A percentile compares a stretch with the other conserved stretches of the same genome.
Conservation (phyloP, 768 basidiomycete species). For the Kwoniella sp. region DNA sequence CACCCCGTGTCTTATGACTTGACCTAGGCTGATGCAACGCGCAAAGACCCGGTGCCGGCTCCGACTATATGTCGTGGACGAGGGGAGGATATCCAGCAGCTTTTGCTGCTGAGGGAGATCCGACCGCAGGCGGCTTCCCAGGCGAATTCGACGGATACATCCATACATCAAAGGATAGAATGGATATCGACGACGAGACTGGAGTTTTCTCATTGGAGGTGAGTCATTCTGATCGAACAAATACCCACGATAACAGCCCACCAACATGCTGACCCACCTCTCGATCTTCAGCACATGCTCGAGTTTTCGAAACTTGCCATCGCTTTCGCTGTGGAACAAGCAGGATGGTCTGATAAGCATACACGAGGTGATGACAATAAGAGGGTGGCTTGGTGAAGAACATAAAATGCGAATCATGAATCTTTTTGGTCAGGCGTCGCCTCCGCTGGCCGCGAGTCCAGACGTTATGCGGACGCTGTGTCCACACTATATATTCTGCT, state of each 20-base stretch:
- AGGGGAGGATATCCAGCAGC: conserved; percentile 32
- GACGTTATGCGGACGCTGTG: too few species aligned
- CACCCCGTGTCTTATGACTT: not conserved
- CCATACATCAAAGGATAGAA: conserved; percentile 34
- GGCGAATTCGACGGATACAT: conserved; percentile 38
- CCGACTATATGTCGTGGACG: conserved; percentile 45
- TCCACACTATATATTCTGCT: too few species aligned
- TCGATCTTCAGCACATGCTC: conserved; percentile 66
- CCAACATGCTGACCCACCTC: conserved; percentile 1
- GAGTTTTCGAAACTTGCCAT: conserved; percentile 76
- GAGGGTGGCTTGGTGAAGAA: not conserved
- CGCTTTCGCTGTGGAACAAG: conserved; percentile 70
- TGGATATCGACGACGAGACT: conserved; percentile 34
- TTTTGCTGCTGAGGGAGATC: conserved; percentile 37
- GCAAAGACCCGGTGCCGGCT: conserved; percentile 14
- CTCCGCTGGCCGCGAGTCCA: too few species aligned
- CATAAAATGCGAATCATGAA: too few species aligned
- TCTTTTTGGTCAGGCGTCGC: too few species aligned
- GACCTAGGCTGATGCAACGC: not conserved
- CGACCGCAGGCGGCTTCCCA: conserved; percentile 20
- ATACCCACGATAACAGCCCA: too few species aligned
- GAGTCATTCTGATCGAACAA: conserved; percentile 8
- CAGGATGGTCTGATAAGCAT: conserved; percentile 30
- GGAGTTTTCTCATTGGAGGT: conserved; percentile 39
- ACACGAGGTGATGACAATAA: conserved; percentile 23